A percentile compares a stretch with the other conserved stretches of the same genome.
Conservation (phyloP, 164 flowering plant genomes). For the Vitis cinerea region DNA sequence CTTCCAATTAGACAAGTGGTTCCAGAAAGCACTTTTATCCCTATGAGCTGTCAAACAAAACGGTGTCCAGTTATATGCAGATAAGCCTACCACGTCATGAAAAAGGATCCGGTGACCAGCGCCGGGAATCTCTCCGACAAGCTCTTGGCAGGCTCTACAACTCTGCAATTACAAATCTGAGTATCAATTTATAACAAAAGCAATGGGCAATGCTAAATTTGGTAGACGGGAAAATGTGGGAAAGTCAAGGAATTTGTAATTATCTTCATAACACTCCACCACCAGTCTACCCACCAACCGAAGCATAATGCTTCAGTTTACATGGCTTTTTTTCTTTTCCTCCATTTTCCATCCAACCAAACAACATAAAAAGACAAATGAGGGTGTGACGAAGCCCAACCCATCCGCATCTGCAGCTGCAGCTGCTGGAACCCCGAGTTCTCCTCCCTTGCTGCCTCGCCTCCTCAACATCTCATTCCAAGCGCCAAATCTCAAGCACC, state of each 20-base stretch:
- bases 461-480: slow-evolving; percentile 20
- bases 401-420: slow-evolving; percentile 51
- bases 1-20: too few species aligned
- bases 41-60: too few species aligned
- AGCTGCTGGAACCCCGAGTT: slow-evolving; percentile 17
- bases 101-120: slow-evolving; percentile 61
- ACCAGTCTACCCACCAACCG: too few species aligned
- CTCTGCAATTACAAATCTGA: slow-evolving; percentile 27
- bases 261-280: too few species aligned
- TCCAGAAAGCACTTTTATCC: too few species aligned
- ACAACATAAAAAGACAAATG: background rate
- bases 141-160: slow-evolving; percentile 34
- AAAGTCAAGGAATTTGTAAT: background rate
- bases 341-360: slow-evolving; percentile 4
- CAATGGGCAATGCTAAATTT: too few species aligned
- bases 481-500: slow-evolving; percentile 16
- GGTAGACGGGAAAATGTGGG: background rate
- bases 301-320: too few species aligned
- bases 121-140: slow-evolving; percentile 44
- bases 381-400: slow-evolving; percentile 26
- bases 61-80: too few species aligned
- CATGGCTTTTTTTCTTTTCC: background rate
- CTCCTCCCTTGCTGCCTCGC: slow-evolving; percentile 4
- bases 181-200: background rate
- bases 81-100: slow-evolving; percentile 57